Conservation (phyloP, 2,329 filamentous ascomycete genomes). For the Neofusicoccum ribis region DNA sequence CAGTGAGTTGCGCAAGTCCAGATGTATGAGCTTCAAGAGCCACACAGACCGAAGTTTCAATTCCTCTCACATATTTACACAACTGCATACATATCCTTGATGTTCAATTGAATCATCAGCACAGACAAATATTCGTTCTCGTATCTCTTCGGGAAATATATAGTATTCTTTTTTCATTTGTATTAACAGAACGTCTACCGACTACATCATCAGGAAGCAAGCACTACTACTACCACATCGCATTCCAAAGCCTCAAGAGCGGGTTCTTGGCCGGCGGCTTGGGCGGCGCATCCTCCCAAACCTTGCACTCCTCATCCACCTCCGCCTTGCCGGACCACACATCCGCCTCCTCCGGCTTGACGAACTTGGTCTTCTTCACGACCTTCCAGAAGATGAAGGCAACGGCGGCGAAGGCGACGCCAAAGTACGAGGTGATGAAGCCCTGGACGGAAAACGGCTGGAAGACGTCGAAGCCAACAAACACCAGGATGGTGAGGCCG, state of each 20-base stretch:
- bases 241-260: not conserved
- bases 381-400: constrained; percentile 34
- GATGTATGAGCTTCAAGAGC: too few relatives aligned
- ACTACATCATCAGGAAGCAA: too few relatives aligned
- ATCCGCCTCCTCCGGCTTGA: constrained; percentile 18
- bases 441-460: not conserved
- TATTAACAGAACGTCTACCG: too few relatives aligned
- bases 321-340: constrained; percentile 3
- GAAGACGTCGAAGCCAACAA: constrained; percentile 15
- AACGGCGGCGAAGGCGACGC: constrained; percentile 1
- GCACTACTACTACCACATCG: not conserved
- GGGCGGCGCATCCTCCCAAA: constrained; percentile 8
- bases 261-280: not conserved
- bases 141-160: too few relatives aligned
- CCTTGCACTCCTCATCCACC: constrained; percentile 9
- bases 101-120: too few relatives aligned
- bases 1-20: too few relatives aligned
- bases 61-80: too few relatives aligned
- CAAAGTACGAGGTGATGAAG: constrained; percentile 10
- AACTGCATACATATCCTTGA: too few relatives aligned
- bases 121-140: too few relatives aligned
- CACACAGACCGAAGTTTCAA: too few relatives aligned
- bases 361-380: constrained; percentile 31
- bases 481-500: not conserved
- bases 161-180: too few relatives aligned